phyloP scores from a whole-genome alignment of 306 rosid species.

The Vachellia collinsii region DNA sequence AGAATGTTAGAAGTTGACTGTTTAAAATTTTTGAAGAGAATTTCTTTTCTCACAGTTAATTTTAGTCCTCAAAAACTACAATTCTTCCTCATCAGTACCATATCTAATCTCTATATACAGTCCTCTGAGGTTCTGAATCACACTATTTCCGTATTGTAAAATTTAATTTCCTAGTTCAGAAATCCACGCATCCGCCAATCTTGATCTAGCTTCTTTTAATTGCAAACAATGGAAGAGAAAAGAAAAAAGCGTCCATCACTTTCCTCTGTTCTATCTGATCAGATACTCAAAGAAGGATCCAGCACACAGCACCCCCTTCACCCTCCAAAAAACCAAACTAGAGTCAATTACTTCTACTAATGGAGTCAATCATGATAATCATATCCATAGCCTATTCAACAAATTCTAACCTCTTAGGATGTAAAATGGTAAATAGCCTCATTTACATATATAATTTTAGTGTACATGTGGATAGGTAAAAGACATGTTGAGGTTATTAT shows the following conservation, averaged over 20 bases:
- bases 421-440: background rate
- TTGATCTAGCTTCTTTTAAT: constrained; percentile 1
- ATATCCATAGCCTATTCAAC: background rate
- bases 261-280: constrained; percentile 10
- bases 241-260: background rate
- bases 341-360: background rate
- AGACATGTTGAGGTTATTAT: background rate
- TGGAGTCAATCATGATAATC: background rate
- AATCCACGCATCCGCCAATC: background rate
- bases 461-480: background rate
- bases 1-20: background rate
- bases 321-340: background rate
- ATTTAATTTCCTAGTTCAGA: background rate
- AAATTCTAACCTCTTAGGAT: background rate
- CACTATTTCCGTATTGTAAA: background rate
- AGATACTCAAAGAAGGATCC: background rate
- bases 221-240: background rate
- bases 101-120: background rate
- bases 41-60: background rate
- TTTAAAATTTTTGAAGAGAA: background rate
- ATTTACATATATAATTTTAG: background rate
- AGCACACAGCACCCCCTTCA: background rate
- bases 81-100: background rate
- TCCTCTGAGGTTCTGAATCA: constrained; percentile 12
- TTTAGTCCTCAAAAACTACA: background rate